Evolutionary conservation across 768 basidiomycete genomes (phyloP).

Genomic region (Leucocoprinus birnbaumii): DNA sequence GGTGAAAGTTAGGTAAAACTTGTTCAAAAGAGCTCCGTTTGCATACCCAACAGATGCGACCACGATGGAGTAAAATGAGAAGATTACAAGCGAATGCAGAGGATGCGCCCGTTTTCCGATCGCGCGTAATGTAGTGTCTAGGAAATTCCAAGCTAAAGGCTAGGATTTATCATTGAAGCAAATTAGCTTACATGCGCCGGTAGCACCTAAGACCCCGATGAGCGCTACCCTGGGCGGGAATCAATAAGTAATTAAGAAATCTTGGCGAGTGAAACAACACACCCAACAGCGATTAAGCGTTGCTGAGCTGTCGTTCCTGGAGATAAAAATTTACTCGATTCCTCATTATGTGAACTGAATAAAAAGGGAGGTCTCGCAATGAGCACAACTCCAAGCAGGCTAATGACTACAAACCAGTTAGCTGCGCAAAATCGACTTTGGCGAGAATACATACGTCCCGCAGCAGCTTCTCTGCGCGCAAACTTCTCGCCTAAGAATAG

Average conservation of each 20-base stretch:
- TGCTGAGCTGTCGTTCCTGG: constrained; percentile 27
- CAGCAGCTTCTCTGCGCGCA: constrained; percentile 51
- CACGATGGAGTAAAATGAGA: constrained; percentile 51
- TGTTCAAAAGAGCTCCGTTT: neutral
- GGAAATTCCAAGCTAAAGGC: too few species aligned
- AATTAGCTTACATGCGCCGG: constrained; percentile 59
- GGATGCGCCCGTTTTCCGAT: constrained; percentile 74
- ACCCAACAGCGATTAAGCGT: constrained; percentile 62
- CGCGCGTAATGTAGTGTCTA: constrained; percentile 41
- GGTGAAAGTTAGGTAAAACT: neutral
- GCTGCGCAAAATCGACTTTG: neutral
- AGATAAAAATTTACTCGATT: constrained; percentile 8
- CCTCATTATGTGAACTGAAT: constrained; percentile 44
- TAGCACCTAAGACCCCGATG: constrained; percentile 60
- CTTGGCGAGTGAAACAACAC: constrained; percentile 14
- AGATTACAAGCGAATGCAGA: constrained; percentile 64
- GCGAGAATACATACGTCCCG: constrained; percentile 30
- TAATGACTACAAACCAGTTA: constrained; percentile 41
- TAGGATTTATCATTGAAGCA: neutral
- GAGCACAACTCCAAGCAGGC: constrained; percentile 73
- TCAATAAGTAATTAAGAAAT: neutral
- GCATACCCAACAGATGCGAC: constrained; percentile 30
- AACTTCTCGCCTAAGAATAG: constrained; percentile 62
- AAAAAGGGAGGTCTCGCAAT: constrained; percentile 78
- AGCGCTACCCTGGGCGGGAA: constrained; percentile 48